phyloP scores from a whole-genome alignment of 192 early-diverging fungal species.

The Physocladia obscura region DNA sequence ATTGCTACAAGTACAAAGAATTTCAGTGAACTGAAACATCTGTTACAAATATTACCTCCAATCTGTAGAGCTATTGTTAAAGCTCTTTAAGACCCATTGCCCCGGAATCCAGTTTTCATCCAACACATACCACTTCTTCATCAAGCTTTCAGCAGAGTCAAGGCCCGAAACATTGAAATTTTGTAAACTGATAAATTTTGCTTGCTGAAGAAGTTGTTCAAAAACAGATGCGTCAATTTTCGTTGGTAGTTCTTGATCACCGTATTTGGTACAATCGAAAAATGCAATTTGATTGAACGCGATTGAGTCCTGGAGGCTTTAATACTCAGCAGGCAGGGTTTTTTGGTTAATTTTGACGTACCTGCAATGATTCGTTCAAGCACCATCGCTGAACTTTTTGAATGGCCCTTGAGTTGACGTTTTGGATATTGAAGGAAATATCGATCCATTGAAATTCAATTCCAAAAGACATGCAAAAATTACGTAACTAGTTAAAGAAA shows the following conservation, averaged over 20 bases:
- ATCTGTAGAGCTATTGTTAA: too few relatives aligned
- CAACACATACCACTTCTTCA: constrained; percentile 17
- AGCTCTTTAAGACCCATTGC: neutral
- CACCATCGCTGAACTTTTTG: constrained; percentile 6
- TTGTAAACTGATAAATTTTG: too few relatives aligned
- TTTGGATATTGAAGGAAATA: neutral
- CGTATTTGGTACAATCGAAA: constrained; percentile 5
- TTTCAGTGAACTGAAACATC: too few relatives aligned
- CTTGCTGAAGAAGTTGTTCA: neutral
- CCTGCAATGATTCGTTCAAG: neutral
- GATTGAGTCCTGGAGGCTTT: constrained; percentile 10
- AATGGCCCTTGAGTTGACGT: too few relatives aligned
- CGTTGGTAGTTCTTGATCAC: neutral
- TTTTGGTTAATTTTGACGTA: neutral
- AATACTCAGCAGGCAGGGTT: too few relatives aligned
- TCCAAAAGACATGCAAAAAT: constrained; percentile 2
- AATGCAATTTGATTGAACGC: constrained; percentile 15
- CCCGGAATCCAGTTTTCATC: constrained; percentile 16
- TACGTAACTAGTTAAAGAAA: neutral
- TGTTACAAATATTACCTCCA: too few relatives aligned
- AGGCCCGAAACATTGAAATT: too few relatives aligned
- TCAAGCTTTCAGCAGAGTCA: neutral
- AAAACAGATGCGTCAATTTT: constrained; percentile 23
- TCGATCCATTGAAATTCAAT: constrained; percentile 26
- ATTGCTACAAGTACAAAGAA: neutral